phyloP scores from a whole-genome alignment of 179 eudicot species.

The Beta corolliflora region DNA sequence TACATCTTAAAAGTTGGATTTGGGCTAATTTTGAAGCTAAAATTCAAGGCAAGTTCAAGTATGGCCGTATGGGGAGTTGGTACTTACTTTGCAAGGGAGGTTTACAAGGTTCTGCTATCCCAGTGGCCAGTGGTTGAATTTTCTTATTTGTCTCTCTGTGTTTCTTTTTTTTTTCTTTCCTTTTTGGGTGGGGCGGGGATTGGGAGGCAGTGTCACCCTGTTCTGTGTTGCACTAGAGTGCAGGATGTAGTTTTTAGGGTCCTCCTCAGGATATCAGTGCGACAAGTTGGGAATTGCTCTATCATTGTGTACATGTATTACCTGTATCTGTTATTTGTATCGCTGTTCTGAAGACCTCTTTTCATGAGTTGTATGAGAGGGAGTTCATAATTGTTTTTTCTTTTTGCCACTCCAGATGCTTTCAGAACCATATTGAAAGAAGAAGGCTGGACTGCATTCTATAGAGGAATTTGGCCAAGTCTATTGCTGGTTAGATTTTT shows the following conservation, averaged over 20 bases:
- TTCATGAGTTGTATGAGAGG: constrained; percentile 6
- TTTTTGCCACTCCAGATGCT: constrained; percentile 69
- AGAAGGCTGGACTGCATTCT: constrained; percentile 97
- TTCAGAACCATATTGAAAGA: constrained; percentile 89
- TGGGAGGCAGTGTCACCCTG: neutral
- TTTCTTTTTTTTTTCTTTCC: too few species aligned
- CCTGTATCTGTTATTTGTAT: neutral
- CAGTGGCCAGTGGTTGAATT: neutral
- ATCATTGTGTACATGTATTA: neutral
- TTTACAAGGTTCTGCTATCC: neutral
- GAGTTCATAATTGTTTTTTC: constrained; percentile 1
- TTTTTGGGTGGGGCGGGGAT: neutral
- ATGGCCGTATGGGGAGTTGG: neutral
- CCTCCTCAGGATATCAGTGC: neutral
- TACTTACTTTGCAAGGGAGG: neutral
- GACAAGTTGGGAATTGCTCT: neutral
- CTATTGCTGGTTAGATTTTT: constrained; percentile 58
- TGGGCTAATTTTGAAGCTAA: neutral
- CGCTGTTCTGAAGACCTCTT: neutral
- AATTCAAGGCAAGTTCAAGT: neutral
- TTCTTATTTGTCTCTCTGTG: neutral
- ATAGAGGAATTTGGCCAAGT: constrained; percentile 54
- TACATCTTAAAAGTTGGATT: too few species aligned
- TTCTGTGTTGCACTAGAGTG: neutral
- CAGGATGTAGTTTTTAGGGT: neutral